Evolutionary conservation across 352 stramenopile genomes (phyloP).

Genomic region (Phytophthora sp.): DNA sequence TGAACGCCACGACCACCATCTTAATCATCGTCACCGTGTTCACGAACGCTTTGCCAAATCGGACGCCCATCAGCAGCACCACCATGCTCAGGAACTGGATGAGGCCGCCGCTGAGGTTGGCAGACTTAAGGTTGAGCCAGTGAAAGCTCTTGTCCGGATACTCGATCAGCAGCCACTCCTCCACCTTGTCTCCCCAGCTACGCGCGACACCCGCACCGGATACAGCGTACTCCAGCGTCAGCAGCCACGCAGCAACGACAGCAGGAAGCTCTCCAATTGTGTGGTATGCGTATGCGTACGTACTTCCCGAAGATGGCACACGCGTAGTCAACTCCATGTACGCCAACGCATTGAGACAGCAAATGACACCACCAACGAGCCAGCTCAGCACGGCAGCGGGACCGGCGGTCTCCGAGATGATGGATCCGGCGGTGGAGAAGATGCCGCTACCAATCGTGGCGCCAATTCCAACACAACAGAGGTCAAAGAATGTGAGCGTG

Average conservation of each 20-base stretch:
- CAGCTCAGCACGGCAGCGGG: constrained; percentile 79
- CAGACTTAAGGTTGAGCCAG: constrained; percentile 62
- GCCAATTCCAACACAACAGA: constrained; percentile 88
- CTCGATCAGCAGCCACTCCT: constrained; percentile 63
- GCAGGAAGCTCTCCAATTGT: constrained; percentile 91
- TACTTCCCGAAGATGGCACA: constrained; percentile 87
- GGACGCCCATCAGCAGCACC: constrained; percentile 78
- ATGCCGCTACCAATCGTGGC: constrained; percentile 89
- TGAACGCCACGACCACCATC: constrained; percentile 85
- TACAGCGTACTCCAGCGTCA: constrained; percentile 92
- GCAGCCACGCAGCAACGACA: constrained; percentile 77
- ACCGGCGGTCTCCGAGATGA: constrained; percentile 77
- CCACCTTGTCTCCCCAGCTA: constrained; percentile 92
- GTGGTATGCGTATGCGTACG: constrained; percentile 93
- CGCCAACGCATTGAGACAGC: constrained; percentile 74
- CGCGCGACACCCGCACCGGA: constrained; percentile 89
- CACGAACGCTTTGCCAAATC: constrained; percentile 88
- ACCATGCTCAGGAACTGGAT: constrained; percentile 69
- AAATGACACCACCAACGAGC: constrained; percentile 74
- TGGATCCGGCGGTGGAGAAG: constrained; percentile 74
- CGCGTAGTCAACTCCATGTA: constrained; percentile 88
- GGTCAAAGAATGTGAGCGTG: constrained; percentile 77
- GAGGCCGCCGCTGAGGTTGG: constrained; percentile 55
- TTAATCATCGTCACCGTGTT: constrained; percentile 86
- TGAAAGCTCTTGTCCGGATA: constrained; percentile 45